Evolutionary conservation across 1,139 yeast genomes (phyloP).

Genomic region (Magnusiomyces suaveolens): DNA sequence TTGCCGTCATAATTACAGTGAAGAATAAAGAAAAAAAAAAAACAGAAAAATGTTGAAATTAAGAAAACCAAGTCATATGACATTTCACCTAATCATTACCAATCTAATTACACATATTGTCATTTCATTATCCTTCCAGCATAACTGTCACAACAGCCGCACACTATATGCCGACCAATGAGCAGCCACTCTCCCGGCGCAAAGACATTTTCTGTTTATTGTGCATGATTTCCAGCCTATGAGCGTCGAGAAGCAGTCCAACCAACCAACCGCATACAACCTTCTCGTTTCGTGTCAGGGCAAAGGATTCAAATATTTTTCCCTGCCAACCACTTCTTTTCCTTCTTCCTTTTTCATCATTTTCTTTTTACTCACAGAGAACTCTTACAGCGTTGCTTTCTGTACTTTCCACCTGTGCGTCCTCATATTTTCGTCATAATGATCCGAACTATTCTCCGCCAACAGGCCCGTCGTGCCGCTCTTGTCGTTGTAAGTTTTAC

Average conservation of each 20-base stretch:
- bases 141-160: not conserved
- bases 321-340: not conserved
- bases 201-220: not conserved
- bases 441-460: conserved; percentile 37
- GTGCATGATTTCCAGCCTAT: not conserved
- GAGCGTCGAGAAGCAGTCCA: not conserved
- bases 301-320: too few relatives aligned
- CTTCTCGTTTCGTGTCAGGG: not conserved
- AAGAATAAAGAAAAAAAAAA: too few relatives aligned
- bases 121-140: too few relatives aligned
- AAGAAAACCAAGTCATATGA: too few relatives aligned
- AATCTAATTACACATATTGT: too few relatives aligned
- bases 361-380: conserved; percentile 4
- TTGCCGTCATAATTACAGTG: too few relatives aligned
- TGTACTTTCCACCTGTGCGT: not conserved
- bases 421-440: conserved; percentile 20
- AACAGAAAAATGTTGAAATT: too few relatives aligned
- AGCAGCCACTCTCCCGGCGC: not conserved
- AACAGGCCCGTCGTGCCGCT: conserved; percentile 33
- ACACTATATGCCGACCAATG: not conserved
- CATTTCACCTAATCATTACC: too few relatives aligned
- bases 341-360: conserved; percentile 5
- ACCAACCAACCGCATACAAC: not conserved
- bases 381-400: not conserved
- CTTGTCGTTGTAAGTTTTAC: conserved; percentile 23